Evolutionary conservation across 2,329 filamentous ascomycete species (phyloP).

Genomic region (Nemania serpens): DNA sequence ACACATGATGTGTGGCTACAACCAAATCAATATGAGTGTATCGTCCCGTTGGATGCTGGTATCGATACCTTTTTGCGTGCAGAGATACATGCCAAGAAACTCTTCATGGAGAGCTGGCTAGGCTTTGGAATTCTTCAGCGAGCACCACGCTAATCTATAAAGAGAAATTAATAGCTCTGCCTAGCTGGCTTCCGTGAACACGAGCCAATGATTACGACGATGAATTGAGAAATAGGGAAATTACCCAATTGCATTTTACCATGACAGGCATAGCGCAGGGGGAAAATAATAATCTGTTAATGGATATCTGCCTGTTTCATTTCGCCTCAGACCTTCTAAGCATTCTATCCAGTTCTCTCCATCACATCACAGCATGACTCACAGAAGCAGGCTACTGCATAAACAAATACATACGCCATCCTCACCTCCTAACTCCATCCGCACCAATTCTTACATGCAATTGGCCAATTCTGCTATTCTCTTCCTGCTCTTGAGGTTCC

Average conservation of each 20-base stretch:
- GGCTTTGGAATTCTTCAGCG: not conserved
- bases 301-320: conserved; percentile 1
- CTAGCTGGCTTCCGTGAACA: not conserved
- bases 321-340: conserved; percentile 18
- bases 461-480: conserved; percentile 34
- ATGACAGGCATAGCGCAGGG: conserved; percentile 22
- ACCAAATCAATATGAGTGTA: conserved; percentile 26
- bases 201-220: conserved; percentile 14
- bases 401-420: conserved; percentile 11
- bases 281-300: conserved; percentile 5
- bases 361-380: conserved; percentile 32
- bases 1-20: conserved; percentile 34
- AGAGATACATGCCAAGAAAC: conserved; percentile 27
- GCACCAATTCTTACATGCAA: conserved; percentile 29
- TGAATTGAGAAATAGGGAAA: conserved; percentile 26
- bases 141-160: conserved; percentile 2
- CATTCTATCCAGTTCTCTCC: conserved; percentile 25
- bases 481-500: not conserved
- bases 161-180: not conserved
- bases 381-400: conserved; percentile 26
- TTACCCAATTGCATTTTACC: conserved; percentile 28
- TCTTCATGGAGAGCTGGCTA: not conserved
- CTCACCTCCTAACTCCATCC: conserved; percentile 13
- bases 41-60: conserved; percentile 22
- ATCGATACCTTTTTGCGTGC: conserved; percentile 29